phyloP scores from a whole-genome alignment of 2,329 filamentous ascomycete genomes.

The Emydomyces testavorans region DNA sequence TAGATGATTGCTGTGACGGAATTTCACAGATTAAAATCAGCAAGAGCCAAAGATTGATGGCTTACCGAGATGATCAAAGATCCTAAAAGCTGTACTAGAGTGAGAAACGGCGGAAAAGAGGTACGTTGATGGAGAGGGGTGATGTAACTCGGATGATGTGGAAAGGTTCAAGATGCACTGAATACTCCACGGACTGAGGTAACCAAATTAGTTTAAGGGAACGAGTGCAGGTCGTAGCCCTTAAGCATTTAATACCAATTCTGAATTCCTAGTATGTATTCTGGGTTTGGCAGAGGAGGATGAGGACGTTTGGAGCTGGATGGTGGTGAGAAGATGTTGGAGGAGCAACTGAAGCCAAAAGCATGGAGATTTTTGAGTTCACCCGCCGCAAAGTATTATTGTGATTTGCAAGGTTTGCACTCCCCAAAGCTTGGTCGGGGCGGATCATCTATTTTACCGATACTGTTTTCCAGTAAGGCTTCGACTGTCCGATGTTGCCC shows the following conservation, averaged over 20 bases:
- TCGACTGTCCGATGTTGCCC: too few relatives aligned
- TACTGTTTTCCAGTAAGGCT: too few relatives aligned
- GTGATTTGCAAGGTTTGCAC: not conserved
- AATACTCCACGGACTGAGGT: not conserved
- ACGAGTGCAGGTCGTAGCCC: slow-evolving; percentile 36
- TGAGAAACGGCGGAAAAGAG: not conserved
- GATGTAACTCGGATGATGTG: slow-evolving; percentile 10
- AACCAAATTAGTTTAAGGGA: slow-evolving; percentile 20
- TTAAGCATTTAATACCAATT: slow-evolving; percentile 19
- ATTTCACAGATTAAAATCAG: not conserved
- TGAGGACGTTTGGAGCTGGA: slow-evolving; percentile 4
- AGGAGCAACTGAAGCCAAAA: not conserved
- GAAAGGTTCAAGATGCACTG: not conserved
- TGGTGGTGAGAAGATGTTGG: slow-evolving; percentile 7
- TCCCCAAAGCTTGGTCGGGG: slow-evolving; percentile 3
- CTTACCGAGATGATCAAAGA: not conserved
- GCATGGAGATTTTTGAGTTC: slow-evolving; percentile 5
- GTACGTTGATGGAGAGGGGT: slow-evolving; percentile 7
- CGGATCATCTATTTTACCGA: slow-evolving; percentile 7
- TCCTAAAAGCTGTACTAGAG: not conserved
- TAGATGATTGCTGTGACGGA: not conserved
- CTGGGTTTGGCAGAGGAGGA: slow-evolving; percentile 5
- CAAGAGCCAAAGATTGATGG: not conserved
- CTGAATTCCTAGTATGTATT: not conserved
- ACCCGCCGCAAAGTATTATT: not conserved